Base-by-base conservation (phyloP, 495 filamentous ascomycete genomes). In the Lindgomyces ingoldianus region DNA sequence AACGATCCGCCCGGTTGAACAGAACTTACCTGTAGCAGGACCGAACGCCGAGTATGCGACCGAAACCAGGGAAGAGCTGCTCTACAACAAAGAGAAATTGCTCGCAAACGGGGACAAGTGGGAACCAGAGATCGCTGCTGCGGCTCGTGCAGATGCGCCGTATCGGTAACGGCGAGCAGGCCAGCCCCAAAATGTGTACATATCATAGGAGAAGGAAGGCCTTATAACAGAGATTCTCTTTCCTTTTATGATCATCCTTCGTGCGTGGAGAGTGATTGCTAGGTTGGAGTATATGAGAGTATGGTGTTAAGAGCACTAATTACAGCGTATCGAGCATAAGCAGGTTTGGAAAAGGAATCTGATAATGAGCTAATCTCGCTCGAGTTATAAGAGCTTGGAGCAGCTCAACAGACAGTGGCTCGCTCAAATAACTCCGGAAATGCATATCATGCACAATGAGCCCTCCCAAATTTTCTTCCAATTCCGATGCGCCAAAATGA, bases 81-180 rank as follows among this genome's bases (percentile, higher is more conserved):
- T 98, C 67, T 98, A 98, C 82, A 98, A 98, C 81, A 98, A 98
- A 84, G 94, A 92, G 85, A 94, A 94, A 80, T 79, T 96, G 62
- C 80, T 96, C 52, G 77, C 88, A 56, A 95, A 95, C 72, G 91
- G 92, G 69, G 92, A 95, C 81, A 96, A 96, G 80, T 98, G 94
- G 94, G 95, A 98, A 78, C 92, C 94, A 4, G 94, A 98, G 77
- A 80, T 98, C 68, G 95, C 93, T 1, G 95, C 95, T 54, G 86
- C 84, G 57, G 92, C 91, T 70, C 86, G 90, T 74, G 94, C 94
- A 42, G 77, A 80, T 73, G 77, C 77, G 44, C 77, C 77, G 26
- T 80, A 80, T 50, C 68, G 77, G 65, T 80, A 73, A 42, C 30
- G 21, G 29, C 12, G 3, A 19, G 21, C 8, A 30, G 18, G 25